phyloP scores from a whole-genome alignment of 2,329 filamentous ascomycete genomes.

The Stenocarpella maydis region DNA sequence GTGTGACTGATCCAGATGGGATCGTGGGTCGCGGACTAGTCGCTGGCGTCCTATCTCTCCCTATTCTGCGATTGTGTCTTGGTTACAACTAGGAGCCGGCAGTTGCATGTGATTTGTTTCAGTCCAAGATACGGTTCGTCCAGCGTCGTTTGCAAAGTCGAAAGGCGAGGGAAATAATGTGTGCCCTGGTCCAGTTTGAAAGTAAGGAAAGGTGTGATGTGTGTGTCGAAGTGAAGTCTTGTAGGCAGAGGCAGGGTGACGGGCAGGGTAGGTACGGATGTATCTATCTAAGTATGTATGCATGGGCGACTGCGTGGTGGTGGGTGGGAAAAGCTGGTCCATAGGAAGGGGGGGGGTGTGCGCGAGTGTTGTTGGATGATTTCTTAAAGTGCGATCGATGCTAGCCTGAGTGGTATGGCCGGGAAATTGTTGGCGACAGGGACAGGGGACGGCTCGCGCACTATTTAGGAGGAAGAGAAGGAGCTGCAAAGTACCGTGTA shows the following conservation, averaged over 20 bases:
- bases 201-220: slow-evolving; percentile 19
- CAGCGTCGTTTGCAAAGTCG: slow-evolving; percentile 32
- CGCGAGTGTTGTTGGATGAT: slow-evolving; percentile 27
- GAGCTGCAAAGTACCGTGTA: slow-evolving; percentile 23
- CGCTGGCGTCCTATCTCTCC: slow-evolving; percentile 10
- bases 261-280: slow-evolving; percentile 26
- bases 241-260: neutral
- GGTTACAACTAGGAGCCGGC: slow-evolving; percentile 28
- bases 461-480: slow-evolving; percentile 14
- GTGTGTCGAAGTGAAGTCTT: slow-evolving; percentile 30
- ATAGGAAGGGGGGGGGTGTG: slow-evolving; percentile 23
- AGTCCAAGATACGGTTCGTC: slow-evolving; percentile 31
- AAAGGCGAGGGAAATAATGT: slow-evolving; percentile 16
- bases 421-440: slow-evolving; percentile 36
- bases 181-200: slow-evolving; percentile 27
- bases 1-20: neutral
- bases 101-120: slow-evolving; percentile 22
- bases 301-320: slow-evolving; percentile 30
- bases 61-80: neutral
- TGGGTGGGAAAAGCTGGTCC: slow-evolving; percentile 32
- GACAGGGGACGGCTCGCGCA: slow-evolving; percentile 24
- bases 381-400: slow-evolving; percentile 35
- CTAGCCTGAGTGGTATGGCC: slow-evolving; percentile 34
- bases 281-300: slow-evolving; percentile 22
- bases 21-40: slow-evolving; percentile 26